phyloP scores from a whole-genome alignment of 257 asterid genomes.

The Linaria vulgaris region DNA sequence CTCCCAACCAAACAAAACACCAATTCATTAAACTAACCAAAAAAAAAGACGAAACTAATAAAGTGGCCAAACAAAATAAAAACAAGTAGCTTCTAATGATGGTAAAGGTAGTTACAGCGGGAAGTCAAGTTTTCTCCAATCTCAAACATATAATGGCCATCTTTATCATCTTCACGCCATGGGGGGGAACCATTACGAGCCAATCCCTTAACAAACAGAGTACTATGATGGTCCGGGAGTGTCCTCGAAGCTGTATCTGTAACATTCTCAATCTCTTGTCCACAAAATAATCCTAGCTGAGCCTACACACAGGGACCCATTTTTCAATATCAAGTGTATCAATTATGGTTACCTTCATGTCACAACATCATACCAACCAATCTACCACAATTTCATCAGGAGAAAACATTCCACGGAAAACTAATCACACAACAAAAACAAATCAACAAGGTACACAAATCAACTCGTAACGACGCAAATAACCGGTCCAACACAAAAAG shows the following conservation, averaged over 20 bases:
- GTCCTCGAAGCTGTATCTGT: slow-evolving; percentile 58
- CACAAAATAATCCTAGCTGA: slow-evolving; percentile 89
- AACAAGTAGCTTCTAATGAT: slow-evolving; percentile 30
- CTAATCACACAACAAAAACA: not conserved
- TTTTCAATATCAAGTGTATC: slow-evolving; percentile 20
- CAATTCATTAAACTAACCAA: too few species aligned
- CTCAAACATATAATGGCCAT: slow-evolving; percentile 95
- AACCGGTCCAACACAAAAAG: not conserved
- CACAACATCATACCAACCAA: too few species aligned
- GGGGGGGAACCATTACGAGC: slow-evolving; percentile 86
- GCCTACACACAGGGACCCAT: slow-evolving; percentile 82
- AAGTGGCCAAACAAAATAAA: too few species aligned
- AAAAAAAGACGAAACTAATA: too few species aligned
- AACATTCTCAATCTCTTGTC: slow-evolving; percentile 81
- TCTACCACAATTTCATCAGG: slow-evolving; percentile 4
- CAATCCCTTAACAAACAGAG: slow-evolving; percentile 62
- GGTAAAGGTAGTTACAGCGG: slow-evolving; percentile 83
- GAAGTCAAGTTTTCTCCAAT: slow-evolving; percentile 94
- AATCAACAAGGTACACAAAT: not conserved
- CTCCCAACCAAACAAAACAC: too few species aligned
- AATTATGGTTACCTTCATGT: slow-evolving; percentile 2
- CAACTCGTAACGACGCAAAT: not conserved
- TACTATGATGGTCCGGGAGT: slow-evolving; percentile 56
- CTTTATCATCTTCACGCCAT: slow-evolving; percentile 90
- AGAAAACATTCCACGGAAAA: not conserved